Evolutionary conservation across 1,284 basidiomycete genomes (phyloP), one percentile per base, ranked within the genome.

Genomic region (Cerrena zonata): DNA sequence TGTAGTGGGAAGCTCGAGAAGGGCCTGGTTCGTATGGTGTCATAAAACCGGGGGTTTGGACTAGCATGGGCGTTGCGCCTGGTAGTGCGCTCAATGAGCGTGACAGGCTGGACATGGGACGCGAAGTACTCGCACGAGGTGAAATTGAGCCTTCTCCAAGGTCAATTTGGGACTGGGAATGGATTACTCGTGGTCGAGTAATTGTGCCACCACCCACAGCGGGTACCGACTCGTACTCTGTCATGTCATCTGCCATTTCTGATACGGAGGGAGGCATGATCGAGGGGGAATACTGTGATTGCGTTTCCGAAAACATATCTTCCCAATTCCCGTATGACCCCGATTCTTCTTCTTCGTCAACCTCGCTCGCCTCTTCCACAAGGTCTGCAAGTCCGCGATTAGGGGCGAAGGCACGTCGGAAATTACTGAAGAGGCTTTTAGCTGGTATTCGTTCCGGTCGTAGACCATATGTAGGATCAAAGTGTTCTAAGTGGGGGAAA

Each of bases 401-500:
- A 1, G 77, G 75, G 1, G 72, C 69, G 55, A 89, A 91, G 7
- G 92, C 71, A 39, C 75, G 81, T n/a, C 82, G 78, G 59, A 93
- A 90, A 15, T 76, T 76, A 42, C 75, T 75, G 65, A 90, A 91
- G 1, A 79, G 72, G 55, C 82, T 84, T 65, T 87, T 89, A 1
- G 74, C 72, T 0, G 92, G 92, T 4, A 94, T 75, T 11, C 89
- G 87, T 61, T 94, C 92, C 0, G 91, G 90, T 13, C 94, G 84
- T n/a, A 97, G 73, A n/a, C 94, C 94, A 62, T 98, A 97, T 0
- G 94, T 97, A 0, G 94, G 94, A 62, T 98, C 94, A 67, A 91
- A 96, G 55, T 89, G 82, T 68, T 95, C 94, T 38, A 94, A 79
- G 49, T 94, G 91, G 1, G 89, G 84, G 55, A 87, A 84, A 5